phyloP scores from a whole-genome alignment of 352 stramenopile genomes.

The Phytophthora idaei region DNA sequence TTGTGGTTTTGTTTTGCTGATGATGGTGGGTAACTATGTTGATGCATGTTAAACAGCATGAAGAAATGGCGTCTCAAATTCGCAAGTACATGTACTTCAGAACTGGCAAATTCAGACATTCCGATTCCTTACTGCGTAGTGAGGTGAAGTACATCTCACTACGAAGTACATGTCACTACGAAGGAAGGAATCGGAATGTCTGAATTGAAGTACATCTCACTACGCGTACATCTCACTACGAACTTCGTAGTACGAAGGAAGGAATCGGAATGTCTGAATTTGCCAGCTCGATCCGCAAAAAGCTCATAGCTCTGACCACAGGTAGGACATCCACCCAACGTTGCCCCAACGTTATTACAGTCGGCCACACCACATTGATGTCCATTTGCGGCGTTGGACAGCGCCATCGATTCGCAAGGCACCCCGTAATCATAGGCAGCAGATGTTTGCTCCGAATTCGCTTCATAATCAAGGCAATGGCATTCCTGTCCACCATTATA shows the following conservation, averaged over 20 bases:
- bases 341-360: not conserved
- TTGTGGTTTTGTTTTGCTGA: too few species aligned
- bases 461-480: slow-evolving; percentile 13
- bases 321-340: slow-evolving; percentile 4
- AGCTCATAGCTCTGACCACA: not conserved
- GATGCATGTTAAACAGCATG: not conserved
- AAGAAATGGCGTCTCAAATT: not conserved
- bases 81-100: not conserved
- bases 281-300: not conserved
- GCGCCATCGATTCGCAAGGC: not conserved
- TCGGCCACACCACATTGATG: not conserved
- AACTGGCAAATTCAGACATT: not conserved
- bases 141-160: too few species aligned
- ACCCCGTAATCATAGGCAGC: slow-evolving; percentile 19
- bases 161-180: too few species aligned
- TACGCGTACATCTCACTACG: too few species aligned
- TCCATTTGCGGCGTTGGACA: slow-evolving; percentile 22
- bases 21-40: too few species aligned
- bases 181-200: too few species aligned
- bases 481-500: not conserved
- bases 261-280: not conserved
- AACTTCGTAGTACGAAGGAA: not conserved
- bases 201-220: not conserved
- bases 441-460: slow-evolving; percentile 14
- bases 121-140: too few species aligned